Base-by-base conservation (phyloP, 257 asterid genomes). In the Linaria vulgaris region DNA sequence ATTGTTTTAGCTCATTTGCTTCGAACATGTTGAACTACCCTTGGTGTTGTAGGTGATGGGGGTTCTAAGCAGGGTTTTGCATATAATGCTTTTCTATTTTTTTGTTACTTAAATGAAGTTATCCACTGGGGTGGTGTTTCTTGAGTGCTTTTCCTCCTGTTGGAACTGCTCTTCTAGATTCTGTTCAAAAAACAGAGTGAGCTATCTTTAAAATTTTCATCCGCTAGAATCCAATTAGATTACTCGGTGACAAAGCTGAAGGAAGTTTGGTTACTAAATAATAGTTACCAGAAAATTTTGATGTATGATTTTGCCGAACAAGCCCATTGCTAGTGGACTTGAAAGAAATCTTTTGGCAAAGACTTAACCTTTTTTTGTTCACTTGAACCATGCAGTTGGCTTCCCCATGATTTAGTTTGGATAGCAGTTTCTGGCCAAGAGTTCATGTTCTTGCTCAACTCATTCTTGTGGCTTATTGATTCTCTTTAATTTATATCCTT, bases 71-170 rank as follows among this genome's bases (percentile, higher is more conserved):
- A 21, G 16, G 43, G 37, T 24, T 59, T 44, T 15, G 34, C 27
- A 16, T 10, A 23, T 34, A 46, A 44, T 21, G 49, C 45, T 45
- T 13, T 65, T 8, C 16, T 16, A 17, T 37, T 66, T 43, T 23
- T 53, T 31, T 55, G 27, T 27, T 37, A 31, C 46, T 47, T 15
- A 59, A 44, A 12, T 62, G 41, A 31, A 17, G 38, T 19, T 41
- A 59, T 54, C 16, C 55, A 22, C 53, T 60, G 66, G 37, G n/a
- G 61, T 52, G 41, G 17, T 30, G 43, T 37, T 57, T 13, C n/a
- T 34, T 3, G 41, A 11, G 5, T 34, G 41, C 13, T 24, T 27
- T 16, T 60, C 64, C 9, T 61, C 54, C 9, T 46, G 43, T 34
- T 52, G 31, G 56, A 67, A n/a, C 38, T 37, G 38, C 45, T 51